Conservation (phyloP, 179 eudicot genomes). For the Silene coronaria region DNA sequence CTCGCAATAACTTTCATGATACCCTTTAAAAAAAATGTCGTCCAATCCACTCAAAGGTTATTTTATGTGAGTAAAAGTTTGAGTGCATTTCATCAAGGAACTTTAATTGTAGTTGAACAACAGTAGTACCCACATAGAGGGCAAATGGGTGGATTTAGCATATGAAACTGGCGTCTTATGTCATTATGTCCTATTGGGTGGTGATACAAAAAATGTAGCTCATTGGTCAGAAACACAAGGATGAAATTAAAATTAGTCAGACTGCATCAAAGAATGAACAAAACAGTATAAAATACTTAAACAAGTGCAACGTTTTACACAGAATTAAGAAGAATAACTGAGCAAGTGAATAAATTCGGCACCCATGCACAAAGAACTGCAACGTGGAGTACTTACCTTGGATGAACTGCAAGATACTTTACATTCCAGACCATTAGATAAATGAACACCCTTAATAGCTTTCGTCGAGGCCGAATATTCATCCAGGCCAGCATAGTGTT, state of each 20-base stretch:
- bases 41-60: too few relatives aligned
- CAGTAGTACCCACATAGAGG: too few relatives aligned
- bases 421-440: conserved; percentile 83
- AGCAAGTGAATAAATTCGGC: conserved; percentile 1
- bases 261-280: neutral
- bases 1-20: too few relatives aligned
- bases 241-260: too few relatives aligned
- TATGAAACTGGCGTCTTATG: too few relatives aligned
- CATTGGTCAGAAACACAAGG: too few relatives aligned
- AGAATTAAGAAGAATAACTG: neutral
- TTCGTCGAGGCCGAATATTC: conserved; percentile 51
- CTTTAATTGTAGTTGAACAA: too few relatives aligned
- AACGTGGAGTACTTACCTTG: conserved; percentile 45
- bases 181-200: too few relatives aligned
- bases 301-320: neutral
- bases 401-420: conserved; percentile 80
- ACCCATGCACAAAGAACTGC: conserved; percentile 1
- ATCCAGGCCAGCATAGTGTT: conserved; percentile 46
- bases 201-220: too few relatives aligned
- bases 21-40: neutral
- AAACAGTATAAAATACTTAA: neutral
- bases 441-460: conserved; percentile 51
- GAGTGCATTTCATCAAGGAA: too few relatives aligned
- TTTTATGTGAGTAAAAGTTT: too few relatives aligned
- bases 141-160: too few relatives aligned